Conservation (phyloP, 129 eudicot genomes). For the Gnaphalium uliginosum region DNA sequence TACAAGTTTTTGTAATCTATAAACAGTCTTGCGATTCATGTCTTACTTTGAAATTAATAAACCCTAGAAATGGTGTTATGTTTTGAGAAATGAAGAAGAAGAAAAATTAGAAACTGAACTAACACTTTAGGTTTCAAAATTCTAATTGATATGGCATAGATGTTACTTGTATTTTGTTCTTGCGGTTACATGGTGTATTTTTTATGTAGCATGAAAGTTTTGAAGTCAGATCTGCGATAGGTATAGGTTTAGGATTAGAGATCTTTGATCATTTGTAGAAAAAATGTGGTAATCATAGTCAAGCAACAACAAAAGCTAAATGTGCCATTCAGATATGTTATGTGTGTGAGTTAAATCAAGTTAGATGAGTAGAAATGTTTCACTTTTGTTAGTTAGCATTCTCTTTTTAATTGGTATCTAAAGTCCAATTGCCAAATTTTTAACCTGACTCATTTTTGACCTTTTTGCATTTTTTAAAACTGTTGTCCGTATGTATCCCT, state of each 20-base stretch:
- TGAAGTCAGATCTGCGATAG: neutral
- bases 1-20: neutral
- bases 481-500: neutral
- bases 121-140: neutral
- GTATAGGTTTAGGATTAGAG: neutral
- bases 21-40: neutral
- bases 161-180: neutral
- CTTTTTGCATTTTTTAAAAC: neutral
- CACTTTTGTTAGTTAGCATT: neutral
- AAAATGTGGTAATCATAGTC: too few species aligned
- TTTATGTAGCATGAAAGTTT: neutral
- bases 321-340: neutral
- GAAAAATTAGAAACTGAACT: too few species aligned
- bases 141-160: neutral
- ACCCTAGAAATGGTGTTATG: neutral
- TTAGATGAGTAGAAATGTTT: neutral
- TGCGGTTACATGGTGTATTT: neutral
- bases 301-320: neutral
- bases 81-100: neutral
- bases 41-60: neutral
- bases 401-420: neutral
- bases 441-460: neutral
- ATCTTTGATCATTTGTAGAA: neutral
- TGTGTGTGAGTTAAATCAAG: conserved; percentile 3
- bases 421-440: neutral